These are phyloP conservation scores for Pseudocercospora pini-densiflorae DNA, from an alignment of 2,329 filamentous ascomycete species.

Conservation along the genomic window DNA sequence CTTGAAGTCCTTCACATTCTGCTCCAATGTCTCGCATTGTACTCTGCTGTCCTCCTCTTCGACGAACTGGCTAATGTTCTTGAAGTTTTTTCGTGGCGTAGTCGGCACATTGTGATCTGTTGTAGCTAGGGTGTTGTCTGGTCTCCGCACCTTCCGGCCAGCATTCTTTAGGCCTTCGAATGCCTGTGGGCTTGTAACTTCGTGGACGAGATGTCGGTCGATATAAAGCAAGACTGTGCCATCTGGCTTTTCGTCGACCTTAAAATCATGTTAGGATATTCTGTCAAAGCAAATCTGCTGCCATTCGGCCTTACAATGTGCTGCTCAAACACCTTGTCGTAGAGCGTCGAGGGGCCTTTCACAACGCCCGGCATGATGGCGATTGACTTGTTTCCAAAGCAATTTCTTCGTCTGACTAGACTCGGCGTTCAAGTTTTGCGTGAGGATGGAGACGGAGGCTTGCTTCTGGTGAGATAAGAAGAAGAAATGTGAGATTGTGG, in stretches of 20 bases:
- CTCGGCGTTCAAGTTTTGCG: not conserved
- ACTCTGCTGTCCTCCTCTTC: conserved; percentile 90
- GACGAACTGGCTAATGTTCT: conserved; percentile 92
- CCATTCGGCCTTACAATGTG: conserved; percentile 65
- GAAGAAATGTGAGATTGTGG: not conserved
- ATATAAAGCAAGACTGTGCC: conserved; percentile 94
- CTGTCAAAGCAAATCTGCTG: not conserved
- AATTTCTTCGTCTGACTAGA: not conserved
- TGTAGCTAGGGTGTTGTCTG: conserved; percentile 95
- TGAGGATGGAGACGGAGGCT: not conserved
- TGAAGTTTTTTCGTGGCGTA: conserved; percentile 85
- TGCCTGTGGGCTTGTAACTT: conserved; percentile 98
- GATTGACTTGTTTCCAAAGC: not conserved
- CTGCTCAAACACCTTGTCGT: conserved; percentile 95
- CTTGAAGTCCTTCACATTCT: conserved; percentile 96
- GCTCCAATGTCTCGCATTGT: conserved; percentile 94
- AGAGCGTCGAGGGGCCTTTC: conserved; percentile 50
- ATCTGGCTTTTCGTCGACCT: conserved; percentile 86
- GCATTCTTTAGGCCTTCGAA: conserved; percentile 96
- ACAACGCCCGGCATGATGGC: conserved; percentile 39
- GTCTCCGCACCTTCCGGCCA: conserved; percentile 82
- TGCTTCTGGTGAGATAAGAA: not conserved
- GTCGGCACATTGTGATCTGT: conserved; percentile 98
- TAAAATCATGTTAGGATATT: conserved; percentile 10
- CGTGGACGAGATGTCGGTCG: conserved; percentile 94